Conservation (phyloP, 495 filamentous ascomycete species). For the Trichoderma reesei region DNA sequence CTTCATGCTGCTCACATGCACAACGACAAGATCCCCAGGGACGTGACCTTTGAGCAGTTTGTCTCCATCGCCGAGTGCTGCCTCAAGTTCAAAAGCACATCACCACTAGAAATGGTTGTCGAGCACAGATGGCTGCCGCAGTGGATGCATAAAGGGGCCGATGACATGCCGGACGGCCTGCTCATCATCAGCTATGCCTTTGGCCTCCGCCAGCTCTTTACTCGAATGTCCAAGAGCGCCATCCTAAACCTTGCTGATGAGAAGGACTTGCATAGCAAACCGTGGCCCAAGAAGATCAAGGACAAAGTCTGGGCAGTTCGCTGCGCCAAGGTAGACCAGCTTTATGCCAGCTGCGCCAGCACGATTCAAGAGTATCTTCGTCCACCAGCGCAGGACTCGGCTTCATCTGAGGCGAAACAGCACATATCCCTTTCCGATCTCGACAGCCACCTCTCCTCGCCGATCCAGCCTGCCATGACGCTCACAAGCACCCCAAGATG, state of each 20-base stretch:
- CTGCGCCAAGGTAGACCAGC: slow-evolving; percentile 27
- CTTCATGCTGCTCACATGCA: slow-evolving; percentile 37
- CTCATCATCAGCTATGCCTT: slow-evolving; percentile 34
- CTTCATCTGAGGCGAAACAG: not conserved
- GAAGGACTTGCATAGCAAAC: slow-evolving; percentile 17
- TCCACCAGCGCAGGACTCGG: slow-evolving; percentile 12
- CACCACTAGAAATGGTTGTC: slow-evolving; percentile 28
- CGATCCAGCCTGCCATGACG: slow-evolving; percentile 10
- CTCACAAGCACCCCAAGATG: slow-evolving; percentile 22
- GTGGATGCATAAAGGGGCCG: slow-evolving; percentile 27
- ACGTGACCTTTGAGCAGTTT: slow-evolving; percentile 28
- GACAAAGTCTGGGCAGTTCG: slow-evolving; percentile 27
- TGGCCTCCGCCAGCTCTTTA: slow-evolving; percentile 26
- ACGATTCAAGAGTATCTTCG: slow-evolving; percentile 24
- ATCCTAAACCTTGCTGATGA: slow-evolving; percentile 26
- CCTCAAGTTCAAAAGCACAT: slow-evolving; percentile 28
- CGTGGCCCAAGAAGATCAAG: slow-evolving; percentile 23
- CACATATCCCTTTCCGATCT: slow-evolving; percentile 5
- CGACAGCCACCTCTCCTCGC: slow-evolving; percentile 8
- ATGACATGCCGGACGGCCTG: slow-evolving; percentile 25
- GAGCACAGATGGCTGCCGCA: slow-evolving; percentile 33
- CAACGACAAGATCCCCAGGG: slow-evolving; percentile 25
- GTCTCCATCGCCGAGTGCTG: slow-evolving; percentile 31
- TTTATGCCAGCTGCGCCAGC: slow-evolving; percentile 20
- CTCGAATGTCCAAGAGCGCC: slow-evolving; percentile 25